Percentiles rank a stretch among this genome's conserved stretches.
Evolutionary conservation across 2,329 filamentous ascomycete species (phyloP).

Genomic region (Coniochaeta prunicola): DNA sequence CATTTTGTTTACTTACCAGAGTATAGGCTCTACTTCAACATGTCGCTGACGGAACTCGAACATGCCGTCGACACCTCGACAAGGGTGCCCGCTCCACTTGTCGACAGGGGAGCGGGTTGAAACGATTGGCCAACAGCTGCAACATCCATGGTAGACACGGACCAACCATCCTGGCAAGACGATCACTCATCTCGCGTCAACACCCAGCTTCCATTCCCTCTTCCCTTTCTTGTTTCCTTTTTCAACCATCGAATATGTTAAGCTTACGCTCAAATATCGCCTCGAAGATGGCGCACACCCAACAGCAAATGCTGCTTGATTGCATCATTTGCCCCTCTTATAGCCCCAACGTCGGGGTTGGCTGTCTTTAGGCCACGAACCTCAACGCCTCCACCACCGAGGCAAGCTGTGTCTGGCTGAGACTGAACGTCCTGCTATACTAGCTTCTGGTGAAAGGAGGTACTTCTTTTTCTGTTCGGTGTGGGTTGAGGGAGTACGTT

Average conservation of each 20-base stretch:
- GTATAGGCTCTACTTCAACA: too few relatives aligned
- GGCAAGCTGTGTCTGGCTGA: conserved; percentile 12
- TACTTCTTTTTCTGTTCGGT: neutral
- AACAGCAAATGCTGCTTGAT: conserved; percentile 1
- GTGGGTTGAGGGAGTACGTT: neutral
- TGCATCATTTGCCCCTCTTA: conserved; percentile 14
- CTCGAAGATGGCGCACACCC: conserved; percentile 5
- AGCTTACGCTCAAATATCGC: conserved; percentile 5
- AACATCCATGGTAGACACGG: neutral
- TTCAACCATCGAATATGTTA: conserved; percentile 8
- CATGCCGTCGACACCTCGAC: too few relatives aligned
- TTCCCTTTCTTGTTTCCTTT: conserved; percentile 5
- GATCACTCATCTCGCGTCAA: conserved; percentile 1
- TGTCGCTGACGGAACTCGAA: too few relatives aligned
- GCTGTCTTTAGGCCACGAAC: conserved; percentile 27
- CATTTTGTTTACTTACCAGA: too few relatives aligned
- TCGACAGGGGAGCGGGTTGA: too few relatives aligned
- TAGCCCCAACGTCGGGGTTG: conserved; percentile 48
- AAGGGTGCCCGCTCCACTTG: too few relatives aligned
- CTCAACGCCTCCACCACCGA: conserved; percentile 17
- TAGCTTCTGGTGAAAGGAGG: neutral
- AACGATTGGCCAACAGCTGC: neutral
- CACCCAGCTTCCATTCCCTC: conserved; percentile 2
- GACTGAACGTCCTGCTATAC: neutral
- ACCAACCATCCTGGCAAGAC: neutral